Evolutionary conservation across 108 stramenopile genomes (phyloP).

Genomic region (Mediolabrus comicus): DNA sequence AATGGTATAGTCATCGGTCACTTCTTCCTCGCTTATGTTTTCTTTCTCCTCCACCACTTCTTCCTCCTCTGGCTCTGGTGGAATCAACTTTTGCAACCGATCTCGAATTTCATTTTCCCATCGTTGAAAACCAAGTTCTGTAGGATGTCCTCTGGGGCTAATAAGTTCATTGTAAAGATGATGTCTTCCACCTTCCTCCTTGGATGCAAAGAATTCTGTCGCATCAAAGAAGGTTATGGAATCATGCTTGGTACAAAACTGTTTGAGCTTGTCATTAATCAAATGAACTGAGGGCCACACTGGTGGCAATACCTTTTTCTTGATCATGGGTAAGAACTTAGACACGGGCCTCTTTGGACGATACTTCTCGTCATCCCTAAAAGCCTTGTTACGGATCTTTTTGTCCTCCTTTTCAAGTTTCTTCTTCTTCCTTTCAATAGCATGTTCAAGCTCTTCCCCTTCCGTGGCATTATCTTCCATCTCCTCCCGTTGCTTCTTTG

Average conservation of each 20-base stretch:
- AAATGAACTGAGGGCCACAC: conserved; percentile 76
- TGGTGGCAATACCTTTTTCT: conserved; percentile 45
- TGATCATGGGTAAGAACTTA: conserved; percentile 40
- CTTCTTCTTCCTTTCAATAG: conserved; percentile 37
- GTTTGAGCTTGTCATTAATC: conserved; percentile 65
- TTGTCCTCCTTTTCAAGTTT: conserved; percentile 15
- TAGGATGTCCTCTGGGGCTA: conserved; percentile 67
- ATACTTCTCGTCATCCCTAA: conserved; percentile 38
- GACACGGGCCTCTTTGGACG: conserved; percentile 41
- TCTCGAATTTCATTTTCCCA: conserved; percentile 53
- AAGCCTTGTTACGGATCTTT: conserved; percentile 11
- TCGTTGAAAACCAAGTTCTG: conserved; percentile 51
- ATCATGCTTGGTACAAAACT: conserved; percentile 58
- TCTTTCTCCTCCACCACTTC: conserved; percentile 2
- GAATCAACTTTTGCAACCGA: conserved; percentile 19
- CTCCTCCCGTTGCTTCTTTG: conserved; percentile 23
- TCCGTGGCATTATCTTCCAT: conserved; percentile 33
- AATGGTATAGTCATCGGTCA: background rate
- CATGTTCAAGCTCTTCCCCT: conserved; percentile 34
- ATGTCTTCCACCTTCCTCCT: conserved; percentile 36
- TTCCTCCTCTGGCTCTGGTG: background rate
- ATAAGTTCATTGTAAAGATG: conserved; percentile 59
- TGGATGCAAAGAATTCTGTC: conserved; percentile 60
- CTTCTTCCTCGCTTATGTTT: conserved; percentile 1
- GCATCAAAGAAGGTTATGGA: conserved; percentile 79